Conservation (phyloP, 2,329 filamentous ascomycete genomes). For the Drechslerella stenobrocha region DNA sequence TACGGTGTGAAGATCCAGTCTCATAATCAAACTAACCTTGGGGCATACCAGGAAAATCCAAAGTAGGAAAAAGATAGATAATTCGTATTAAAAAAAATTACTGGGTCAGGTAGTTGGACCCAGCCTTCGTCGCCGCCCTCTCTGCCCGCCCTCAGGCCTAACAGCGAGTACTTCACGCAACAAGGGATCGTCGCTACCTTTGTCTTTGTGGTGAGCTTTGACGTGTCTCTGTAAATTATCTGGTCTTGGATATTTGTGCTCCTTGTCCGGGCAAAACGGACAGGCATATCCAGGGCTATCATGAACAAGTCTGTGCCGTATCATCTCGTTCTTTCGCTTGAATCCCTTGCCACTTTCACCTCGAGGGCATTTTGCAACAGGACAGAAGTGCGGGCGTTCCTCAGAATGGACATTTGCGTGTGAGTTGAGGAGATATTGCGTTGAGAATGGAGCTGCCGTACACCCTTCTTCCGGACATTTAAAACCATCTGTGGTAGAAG, state of each 20-base stretch:
- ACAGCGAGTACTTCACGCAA: constrained; percentile 84
- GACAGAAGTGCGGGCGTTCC: constrained; percentile 68
- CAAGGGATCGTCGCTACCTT: constrained; percentile 79
- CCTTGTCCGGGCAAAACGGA: constrained; percentile 89
- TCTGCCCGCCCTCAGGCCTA: constrained; percentile 77
- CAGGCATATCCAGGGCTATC: constrained; percentile 93
- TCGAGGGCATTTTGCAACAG: constrained; percentile 66
- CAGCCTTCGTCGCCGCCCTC: constrained; percentile 69
- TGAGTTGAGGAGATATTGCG: constrained; percentile 73
- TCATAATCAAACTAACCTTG: too few species aligned
- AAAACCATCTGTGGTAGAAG: constrained; percentile 49
- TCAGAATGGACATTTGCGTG: constrained; percentile 74
- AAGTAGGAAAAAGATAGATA: background rate
- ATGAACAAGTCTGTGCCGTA: constrained; percentile 80
- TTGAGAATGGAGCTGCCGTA: constrained; percentile 73
- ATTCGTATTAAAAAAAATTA: background rate
- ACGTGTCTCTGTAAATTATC: constrained; percentile 97
- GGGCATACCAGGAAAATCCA: background rate
- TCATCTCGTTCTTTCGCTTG: constrained; percentile 75
- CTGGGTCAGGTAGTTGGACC: constrained; percentile 28
- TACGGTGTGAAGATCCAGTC: background rate
- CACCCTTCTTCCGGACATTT: constrained; percentile 62
- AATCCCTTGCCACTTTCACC: constrained; percentile 69
- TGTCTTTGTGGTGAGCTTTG: constrained; percentile 85
- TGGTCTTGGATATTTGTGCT: constrained; percentile 91